Base-by-base conservation (phyloP, 2,329 filamentous ascomycete genomes). In the Penicillium freii region DNA sequence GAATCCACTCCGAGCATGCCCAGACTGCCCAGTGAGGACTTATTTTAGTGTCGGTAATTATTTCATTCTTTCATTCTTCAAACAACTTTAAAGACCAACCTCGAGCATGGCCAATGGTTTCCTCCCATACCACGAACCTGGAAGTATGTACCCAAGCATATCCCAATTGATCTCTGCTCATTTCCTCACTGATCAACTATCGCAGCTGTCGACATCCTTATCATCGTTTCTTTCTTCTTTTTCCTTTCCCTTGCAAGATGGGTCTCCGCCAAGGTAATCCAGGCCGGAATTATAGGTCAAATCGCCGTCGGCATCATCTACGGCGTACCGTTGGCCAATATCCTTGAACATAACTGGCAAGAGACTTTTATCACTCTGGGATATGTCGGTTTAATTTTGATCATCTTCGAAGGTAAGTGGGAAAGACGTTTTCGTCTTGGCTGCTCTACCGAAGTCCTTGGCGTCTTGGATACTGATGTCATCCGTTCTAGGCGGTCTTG, bases 221-320 rank as follows among this genome's bases (percentile, higher is more conserved):
- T 75, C 3, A 66, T 80, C 21, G 63, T 79, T 1, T 80, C 78
- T 0, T 80, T 80, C 60, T 79, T 80, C 62, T 71, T 78, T 60
- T 71, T 79, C 43, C 68, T 80, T 0, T 75, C 73, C 1, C 58
- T 78, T 5, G 71, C 76, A 17, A 73, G 76, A 71, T 79, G 73
- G 73, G 23, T 75, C 0, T 76, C 76, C 2, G 70, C 74, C 21
- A 75, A 75, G 60, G 57, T 78, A 33, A 68, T 80, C 44, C 74
- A 73, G 10, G 78, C 78, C 7, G 77, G 78, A 2, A 75, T 81
- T 23, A 77, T 81, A 39, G 79, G 79, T 5, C 77, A 78, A 44
- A 80, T 81, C 54, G 66, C 77, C 2, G 75, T 81, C 9, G 79
- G 79, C 2, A 75, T 81, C 34, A 71, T 80, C 19, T 81, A 80